Percentiles rank a stretch among this genome's conserved stretches.
Conservation (phyloP, 1,284 basidiomycete genomes). For the Moniliella sp. region DNA sequence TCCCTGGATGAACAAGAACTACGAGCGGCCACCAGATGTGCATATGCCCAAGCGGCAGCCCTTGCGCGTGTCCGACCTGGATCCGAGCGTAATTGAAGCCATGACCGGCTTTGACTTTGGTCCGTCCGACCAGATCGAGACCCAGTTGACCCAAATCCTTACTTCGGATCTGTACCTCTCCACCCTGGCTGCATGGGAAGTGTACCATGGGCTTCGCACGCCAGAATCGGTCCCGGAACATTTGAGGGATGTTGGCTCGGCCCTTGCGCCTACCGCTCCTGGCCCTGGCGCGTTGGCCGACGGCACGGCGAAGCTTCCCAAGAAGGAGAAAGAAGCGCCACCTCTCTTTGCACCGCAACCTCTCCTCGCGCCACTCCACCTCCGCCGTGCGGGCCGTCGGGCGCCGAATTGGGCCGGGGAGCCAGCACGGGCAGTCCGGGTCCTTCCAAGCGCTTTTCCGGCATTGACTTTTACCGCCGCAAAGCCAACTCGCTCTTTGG, state of each 20-base stretch:
- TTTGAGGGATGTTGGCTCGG: too few relatives aligned
- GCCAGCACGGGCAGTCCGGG: too few relatives aligned
- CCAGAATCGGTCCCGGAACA: too few relatives aligned
- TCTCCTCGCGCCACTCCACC: slow-evolving; percentile 9
- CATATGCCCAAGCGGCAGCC: slow-evolving; percentile 74
- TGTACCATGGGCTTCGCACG: slow-evolving; percentile 40
- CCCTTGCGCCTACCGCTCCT: too few relatives aligned
- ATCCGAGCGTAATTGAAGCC: slow-evolving; percentile 59
- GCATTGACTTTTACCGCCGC: slow-evolving; percentile 78
- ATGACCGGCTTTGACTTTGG: slow-evolving; percentile 98
- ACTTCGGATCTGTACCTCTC: slow-evolving; percentile 56
- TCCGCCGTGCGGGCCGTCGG: too few relatives aligned
- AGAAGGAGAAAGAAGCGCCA: slow-evolving; percentile 7
- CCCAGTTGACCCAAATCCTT: slow-evolving; percentile 51
- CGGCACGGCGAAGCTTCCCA: slow-evolving; percentile 15
- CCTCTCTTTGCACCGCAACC: slow-evolving; percentile 6
- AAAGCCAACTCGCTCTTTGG: slow-evolving; percentile 41
- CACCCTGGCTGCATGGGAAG: slow-evolving; percentile 55
- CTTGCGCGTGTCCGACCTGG: slow-evolving; percentile 62
- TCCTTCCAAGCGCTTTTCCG: slow-evolving; percentile 51
- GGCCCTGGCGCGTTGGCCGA: slow-evolving; percentile 19
- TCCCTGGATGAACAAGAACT: slow-evolving; percentile 85
- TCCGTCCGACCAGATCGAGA: slow-evolving; percentile 59
- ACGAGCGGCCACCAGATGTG: slow-evolving; percentile 49
- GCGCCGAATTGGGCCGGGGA: too few relatives aligned